Evolutionary conservation across 2,329 filamentous ascomycete genomes (phyloP).

Genomic region (Neobulgaria alba): DNA sequence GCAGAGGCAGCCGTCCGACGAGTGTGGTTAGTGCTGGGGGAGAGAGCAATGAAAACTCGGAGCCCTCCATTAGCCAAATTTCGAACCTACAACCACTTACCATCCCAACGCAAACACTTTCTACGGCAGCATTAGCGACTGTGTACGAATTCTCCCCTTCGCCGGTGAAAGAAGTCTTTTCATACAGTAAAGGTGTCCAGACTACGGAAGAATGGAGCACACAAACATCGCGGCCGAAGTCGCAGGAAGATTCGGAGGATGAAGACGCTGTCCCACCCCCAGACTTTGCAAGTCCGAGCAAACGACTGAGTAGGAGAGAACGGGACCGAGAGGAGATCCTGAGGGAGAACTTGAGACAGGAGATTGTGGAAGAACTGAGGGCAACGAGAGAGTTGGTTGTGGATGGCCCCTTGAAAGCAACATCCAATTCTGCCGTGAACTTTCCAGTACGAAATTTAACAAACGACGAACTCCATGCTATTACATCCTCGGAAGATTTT

Average conservation of each 20-base stretch:
- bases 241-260: conserved; percentile 54
- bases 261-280: conserved; percentile 52
- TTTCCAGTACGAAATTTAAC: conserved; percentile 77
- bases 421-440: conserved; percentile 39
- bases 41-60: conserved; percentile 66
- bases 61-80: conserved; percentile 38
- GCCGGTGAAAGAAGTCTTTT: conserved; percentile 75
- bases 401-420: conserved; percentile 39
- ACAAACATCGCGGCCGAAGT: conserved; percentile 42
- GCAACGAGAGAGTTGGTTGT: conserved; percentile 54
- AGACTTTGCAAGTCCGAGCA: conserved; percentile 52
- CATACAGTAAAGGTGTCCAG: conserved; percentile 95
- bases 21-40: conserved; percentile 79
- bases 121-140: conserved; percentile 63
- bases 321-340: conserved; percentile 84
- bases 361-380: conserved; percentile 87
- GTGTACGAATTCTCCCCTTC: conserved; percentile 74
- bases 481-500: conserved; percentile 88
- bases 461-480: conserved; percentile 78
- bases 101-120: conserved; percentile 53
- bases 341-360: conserved; percentile 70
- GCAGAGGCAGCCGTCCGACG: conserved; percentile 68
- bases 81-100: conserved; percentile 33
- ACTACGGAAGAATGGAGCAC: conserved; percentile 67
- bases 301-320: conserved; percentile 69